Evolutionary conservation across 2,329 filamentous ascomycete species (phyloP), one percentile per base, ranked within the genome.

Genomic region (Eutypella sp.): DNA sequence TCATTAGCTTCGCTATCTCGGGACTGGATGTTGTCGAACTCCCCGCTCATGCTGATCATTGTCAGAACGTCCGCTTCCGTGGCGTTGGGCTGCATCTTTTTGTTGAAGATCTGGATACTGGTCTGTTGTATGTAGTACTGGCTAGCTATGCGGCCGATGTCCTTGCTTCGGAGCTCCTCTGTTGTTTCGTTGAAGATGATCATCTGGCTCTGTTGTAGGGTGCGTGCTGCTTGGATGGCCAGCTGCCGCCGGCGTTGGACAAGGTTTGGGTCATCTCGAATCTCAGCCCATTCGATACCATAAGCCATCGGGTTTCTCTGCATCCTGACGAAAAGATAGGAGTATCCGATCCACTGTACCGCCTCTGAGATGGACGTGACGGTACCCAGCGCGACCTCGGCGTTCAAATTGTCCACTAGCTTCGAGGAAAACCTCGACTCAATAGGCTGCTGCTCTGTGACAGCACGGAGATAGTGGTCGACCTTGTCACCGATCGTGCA

Each of bases 311-410:
- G 92, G 54, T 93, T 96, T 48, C 88, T 82, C 62, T 88, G 84
- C 93, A 99, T 99, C 33, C 93, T 86, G 33, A 99, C 92, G 64
- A 96, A 99, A 1, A 99, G 75, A 61, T 97, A 99, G 0, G 92
- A 96, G 64, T 99, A 99, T 13, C 95, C 92, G 25, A 99, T 85
- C 93, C 93, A 99, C 54, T 95, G 89, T 1, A 96, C 91, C 0
- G 89, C 93, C 69, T 99, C 95, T 2, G 85, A 75, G 2, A 99
- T 87, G 1, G 92, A 96, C 0, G 92, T 97, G 16, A 99, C 95
- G 0, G 95, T 99, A 1, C 93, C 93, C 8, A 99, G 69, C 0
- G 90, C 81, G 52, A 99, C 90, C 63, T 99, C 93, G 0, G 93
- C 93, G 55, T 99, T 99, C 48, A 99, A 70, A 54, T 99, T 99